Base-by-base conservation (phyloP, 176 grass and related monocot species). In the Musa beccarii region DNA sequence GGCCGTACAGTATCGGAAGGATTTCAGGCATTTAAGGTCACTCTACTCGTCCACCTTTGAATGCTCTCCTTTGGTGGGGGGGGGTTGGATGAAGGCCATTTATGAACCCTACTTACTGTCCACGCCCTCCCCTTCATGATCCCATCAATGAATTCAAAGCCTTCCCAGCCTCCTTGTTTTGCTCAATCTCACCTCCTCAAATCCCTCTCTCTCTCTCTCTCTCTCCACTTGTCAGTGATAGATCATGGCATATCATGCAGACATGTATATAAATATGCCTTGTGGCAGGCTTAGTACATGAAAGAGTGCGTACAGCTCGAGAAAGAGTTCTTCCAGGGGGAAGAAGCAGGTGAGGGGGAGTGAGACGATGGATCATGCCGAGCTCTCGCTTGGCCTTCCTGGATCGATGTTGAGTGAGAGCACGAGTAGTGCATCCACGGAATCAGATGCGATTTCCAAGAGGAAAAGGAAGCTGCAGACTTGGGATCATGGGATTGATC, bases 1-100 rank as follows among this genome's bases (percentile, higher is more conserved):
- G 53, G 1, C 11, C 9, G 53, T 14, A 54, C 13, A 34, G 43
- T 82, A 72, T 82, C 86, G 53, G 81, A 83, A 67, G 65, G 84
- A 92, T 89, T 88, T 92, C 80, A 75, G 80, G 85, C 92, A 96
- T 88, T 92, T 92, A 92, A 92, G 85, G 83, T 86, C 84, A 84
- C 34, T 92, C 92, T 89, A 87, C 92, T 89, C 34, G 80, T 89
- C 85, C 86, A 89, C 67, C 75, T 0, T 81, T 89, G 89, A 62
- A 96, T 96, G 89, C 82, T 55, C 82, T 76, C 82, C 75, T 85
- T 71, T 87, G 85, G 87, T 92, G 89, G 86, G 82, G 87, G 86
- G 82, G 72, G 11, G 86, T 92, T 89, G 71, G 86, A 92, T 92
- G 86, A 89, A 92, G 62, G 67, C 84, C 75, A 96, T 92, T 96